Base-by-base conservation (phyloP, 2,329 filamentous ascomycete species). In the Cadophora sp. region DNA sequence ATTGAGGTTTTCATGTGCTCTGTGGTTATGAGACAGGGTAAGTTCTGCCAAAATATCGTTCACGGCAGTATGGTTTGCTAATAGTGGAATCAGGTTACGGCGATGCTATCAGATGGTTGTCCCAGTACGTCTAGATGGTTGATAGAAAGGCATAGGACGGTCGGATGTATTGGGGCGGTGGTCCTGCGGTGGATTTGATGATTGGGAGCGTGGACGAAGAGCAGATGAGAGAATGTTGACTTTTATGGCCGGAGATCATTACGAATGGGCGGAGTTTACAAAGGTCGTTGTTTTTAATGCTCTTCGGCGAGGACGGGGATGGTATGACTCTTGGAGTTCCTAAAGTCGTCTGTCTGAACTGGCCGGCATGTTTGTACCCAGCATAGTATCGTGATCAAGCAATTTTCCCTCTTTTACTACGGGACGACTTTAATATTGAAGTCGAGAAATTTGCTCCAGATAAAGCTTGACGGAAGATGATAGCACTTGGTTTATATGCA, bases 1-100 rank as follows among this genome's bases (percentile, higher is more conserved):
- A 95, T 99, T 78, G 96, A 99, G 87, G 89, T 98, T 72, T 98
- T 98, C 83, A 97, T 99, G 96, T 98, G 94, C 88, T 97, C 93
- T 77, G 94, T 98, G 75, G 95, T 98, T 71, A 97, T 97, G 93
- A 89, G 95, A 81, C 95, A 98, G 86, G 96, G 89, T 91, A 76
- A 75, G 86, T 82, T 70, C 51, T 62, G 46, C 66, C 37, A 26
- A 48, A 65, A 59, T 64, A 22, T 14, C 7, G n/a, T 11, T 12
- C 9, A 14, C 11, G 16, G 2, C 26, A 43, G 14, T 24, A 62
- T n/a, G 46, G 63, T 67, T 73, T 77, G 27, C 67, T 71, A 34
- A 71, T 62, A 56, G 68, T n/a, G 43, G 48, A 46, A 22, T 68
- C 73, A 91, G 89, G 92, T 73, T 97, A 97, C 80, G 93, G 93